Conservation (phyloP, 306 rosid genomes). For the Cicer bijugum region DNA sequence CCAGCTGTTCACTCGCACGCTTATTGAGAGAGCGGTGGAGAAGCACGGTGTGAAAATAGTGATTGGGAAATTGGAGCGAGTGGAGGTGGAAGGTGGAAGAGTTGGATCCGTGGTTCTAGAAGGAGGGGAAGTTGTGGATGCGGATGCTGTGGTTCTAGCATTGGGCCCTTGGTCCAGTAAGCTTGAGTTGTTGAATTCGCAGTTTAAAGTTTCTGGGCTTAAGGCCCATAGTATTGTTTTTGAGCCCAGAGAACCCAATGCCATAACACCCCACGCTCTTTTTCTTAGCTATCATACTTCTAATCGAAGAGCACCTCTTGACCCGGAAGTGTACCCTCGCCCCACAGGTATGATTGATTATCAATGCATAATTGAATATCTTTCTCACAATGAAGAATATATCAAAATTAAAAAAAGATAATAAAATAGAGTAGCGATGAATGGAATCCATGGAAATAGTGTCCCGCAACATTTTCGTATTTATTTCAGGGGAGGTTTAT, state of each 20-base stretch:
- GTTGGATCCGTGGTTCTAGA: slow-evolving; percentile 64
- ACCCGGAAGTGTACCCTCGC: slow-evolving; percentile 92
- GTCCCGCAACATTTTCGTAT: too few relatives aligned
- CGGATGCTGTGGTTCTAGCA: slow-evolving; percentile 79
- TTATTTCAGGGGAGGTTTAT: slow-evolving; percentile 83
- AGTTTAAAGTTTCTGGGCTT: slow-evolving; percentile 67
- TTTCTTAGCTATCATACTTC: slow-evolving; percentile 60
- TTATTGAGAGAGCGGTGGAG: slow-evolving; percentile 66
- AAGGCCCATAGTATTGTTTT: slow-evolving; percentile 87
- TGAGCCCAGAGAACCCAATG: slow-evolving; percentile 61
- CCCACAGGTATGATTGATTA: slow-evolving; percentile 62
- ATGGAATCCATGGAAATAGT: too few relatives aligned
- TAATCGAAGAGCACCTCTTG: slow-evolving; percentile 57
- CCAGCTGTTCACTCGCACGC: slow-evolving; percentile 64
- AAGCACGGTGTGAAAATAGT: slow-evolving; percentile 65
- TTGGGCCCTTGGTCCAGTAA: slow-evolving; percentile 88
- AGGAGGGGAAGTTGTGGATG: slow-evolving; percentile 61
- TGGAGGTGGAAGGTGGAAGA: slow-evolving; percentile 53
- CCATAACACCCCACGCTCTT: slow-evolving; percentile 77
- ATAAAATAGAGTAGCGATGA: too few relatives aligned
- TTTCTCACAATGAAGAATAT: not conserved
- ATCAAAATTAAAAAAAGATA: too few relatives aligned
- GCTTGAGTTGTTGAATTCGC: slow-evolving; percentile 56
- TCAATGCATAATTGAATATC: not conserved
- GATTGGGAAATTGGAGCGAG: slow-evolving; percentile 68